Percentiles rank a stretch among this genome's conserved stretches.
These are phyloP conservation scores for Leccinum griseonigrum DNA, from an alignment of 1,284 basidiomycete genomes.

Conservation along the genomic window DNA sequence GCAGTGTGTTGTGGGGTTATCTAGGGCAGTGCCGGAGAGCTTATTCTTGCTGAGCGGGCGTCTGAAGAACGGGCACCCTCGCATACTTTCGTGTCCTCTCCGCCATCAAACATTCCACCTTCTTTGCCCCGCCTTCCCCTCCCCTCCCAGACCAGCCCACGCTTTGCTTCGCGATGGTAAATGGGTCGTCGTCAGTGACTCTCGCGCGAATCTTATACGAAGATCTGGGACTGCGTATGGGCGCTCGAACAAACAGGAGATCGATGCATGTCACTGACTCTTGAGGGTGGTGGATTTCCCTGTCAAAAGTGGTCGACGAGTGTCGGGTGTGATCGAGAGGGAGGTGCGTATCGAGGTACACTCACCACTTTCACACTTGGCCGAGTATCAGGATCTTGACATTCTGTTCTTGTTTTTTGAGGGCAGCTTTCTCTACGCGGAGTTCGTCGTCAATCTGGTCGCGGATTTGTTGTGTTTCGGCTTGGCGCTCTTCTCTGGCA, in stretches of 20 bases:
- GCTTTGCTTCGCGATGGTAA: conserved; percentile 48
- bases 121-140: conserved; percentile 55
- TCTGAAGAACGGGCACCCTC: conserved; percentile 57
- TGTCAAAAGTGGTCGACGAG: conserved; percentile 23
- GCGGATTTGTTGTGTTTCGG: conserved; percentile 52
- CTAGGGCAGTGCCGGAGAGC: too few species aligned
- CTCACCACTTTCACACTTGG: conserved; percentile 53
- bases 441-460: conserved; percentile 64
- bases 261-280: conserved; percentile 38
- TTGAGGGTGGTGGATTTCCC: conserved; percentile 70
- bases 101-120: conserved; percentile 77
- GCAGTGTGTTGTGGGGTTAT: too few species aligned
- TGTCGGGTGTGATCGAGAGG: conserved; percentile 4
- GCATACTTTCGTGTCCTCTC: conserved; percentile 90
- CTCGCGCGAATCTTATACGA: conserved; percentile 62
- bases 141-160: conserved; percentile 51
- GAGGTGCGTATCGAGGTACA: not conserved
- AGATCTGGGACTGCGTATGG: conserved; percentile 47
- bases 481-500: conserved; percentile 46
- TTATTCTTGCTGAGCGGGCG: too few species aligned
- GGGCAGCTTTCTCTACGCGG: conserved; percentile 43
- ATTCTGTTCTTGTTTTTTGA: conserved; percentile 49
- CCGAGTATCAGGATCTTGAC: conserved; percentile 62
- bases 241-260: not conserved
- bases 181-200: conserved; percentile 58